Percentiles rank a stretch among this genome's conserved stretches.
Conservation (phyloP, 306 rosid species). For the Prunus campanulata region DNA sequence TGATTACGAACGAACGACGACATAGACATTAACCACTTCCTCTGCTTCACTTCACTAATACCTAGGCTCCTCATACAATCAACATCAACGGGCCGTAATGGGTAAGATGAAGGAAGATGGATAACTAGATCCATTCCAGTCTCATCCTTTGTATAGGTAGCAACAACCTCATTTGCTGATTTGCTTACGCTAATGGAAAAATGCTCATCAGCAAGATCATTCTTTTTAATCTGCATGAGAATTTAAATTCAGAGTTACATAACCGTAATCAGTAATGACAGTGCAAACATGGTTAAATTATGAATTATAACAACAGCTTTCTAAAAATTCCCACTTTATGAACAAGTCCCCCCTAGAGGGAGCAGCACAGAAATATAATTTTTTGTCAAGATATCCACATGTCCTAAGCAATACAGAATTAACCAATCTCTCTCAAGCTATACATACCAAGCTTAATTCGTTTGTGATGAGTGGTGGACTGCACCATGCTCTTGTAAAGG, state of each 20-base stretch:
- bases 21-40: constrained; percentile 98
- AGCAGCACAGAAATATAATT: background rate
- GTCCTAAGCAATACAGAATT: background rate
- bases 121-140: constrained; percentile 95
- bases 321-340: background rate
- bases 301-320: background rate
- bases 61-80: constrained; percentile 90
- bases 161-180: constrained; percentile 93
- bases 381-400: background rate
- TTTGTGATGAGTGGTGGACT: constrained; percentile 87
- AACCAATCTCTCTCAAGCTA: background rate
- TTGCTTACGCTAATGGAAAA: constrained; percentile 87
- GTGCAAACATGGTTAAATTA: background rate
- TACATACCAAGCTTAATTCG: constrained; percentile 77
- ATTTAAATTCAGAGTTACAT: constrained; percentile 21
- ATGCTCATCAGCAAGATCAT: constrained; percentile 71
- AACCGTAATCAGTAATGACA: background rate
- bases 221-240: constrained; percentile 77
- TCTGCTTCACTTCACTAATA: constrained; percentile 83
- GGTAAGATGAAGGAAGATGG: constrained; percentile 89
- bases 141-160: constrained; percentile 95
- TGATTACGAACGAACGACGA: constrained; percentile 85
- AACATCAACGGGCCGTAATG: constrained; percentile 85
- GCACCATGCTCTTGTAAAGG: constrained; percentile 79
- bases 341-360: background rate